A percentile compares a stretch with the other conserved stretches of the same genome.
phyloP scores from a whole-genome alignment of 768 basidiomycete species.

The Rhodotorula taiwanensis region DNA sequence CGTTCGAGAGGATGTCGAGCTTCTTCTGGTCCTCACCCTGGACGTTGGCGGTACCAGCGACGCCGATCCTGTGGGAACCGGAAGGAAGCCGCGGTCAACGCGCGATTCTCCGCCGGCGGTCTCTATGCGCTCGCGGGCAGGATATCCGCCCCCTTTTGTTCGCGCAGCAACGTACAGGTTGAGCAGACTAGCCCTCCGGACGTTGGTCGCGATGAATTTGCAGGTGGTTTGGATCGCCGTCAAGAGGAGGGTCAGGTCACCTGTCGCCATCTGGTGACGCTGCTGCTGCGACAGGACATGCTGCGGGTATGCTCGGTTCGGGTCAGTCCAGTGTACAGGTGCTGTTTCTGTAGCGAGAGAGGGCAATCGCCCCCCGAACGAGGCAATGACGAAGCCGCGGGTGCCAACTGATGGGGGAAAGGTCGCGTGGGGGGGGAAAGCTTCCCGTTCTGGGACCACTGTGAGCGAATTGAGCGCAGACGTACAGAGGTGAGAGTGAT shows the following conservation, averaged over 20 bases:
- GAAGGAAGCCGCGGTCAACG: background rate
- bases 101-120: too few relatives aligned
- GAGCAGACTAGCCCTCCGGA: constrained; percentile 91
- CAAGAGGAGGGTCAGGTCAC: constrained; percentile 87
- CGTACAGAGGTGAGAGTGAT: constrained; percentile 32
- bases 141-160: background rate
- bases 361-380: too few relatives aligned
- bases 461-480: too few relatives aligned
- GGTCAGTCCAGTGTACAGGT: too few relatives aligned
- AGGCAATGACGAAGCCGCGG: too few relatives aligned
- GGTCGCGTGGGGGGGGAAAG: background rate
- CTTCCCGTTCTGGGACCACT: too few relatives aligned
- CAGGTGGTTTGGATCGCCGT: constrained; percentile 70
- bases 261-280: constrained; percentile 63
- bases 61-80: constrained; percentile 68
- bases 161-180: constrained; percentile 64
- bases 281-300: constrained; percentile 37
- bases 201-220: constrained; percentile 91
- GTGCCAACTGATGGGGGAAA: too few relatives aligned
- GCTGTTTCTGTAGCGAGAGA: too few relatives aligned
- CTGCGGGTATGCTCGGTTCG: background rate
- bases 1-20: constrained; percentile 64
- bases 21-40: constrained; percentile 99
- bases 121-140: too few relatives aligned
- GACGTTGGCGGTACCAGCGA: constrained; percentile 92